Evolutionary conservation across 2,329 filamentous ascomycete species (phyloP).

Genomic region (Scedosporium boydii): DNA sequence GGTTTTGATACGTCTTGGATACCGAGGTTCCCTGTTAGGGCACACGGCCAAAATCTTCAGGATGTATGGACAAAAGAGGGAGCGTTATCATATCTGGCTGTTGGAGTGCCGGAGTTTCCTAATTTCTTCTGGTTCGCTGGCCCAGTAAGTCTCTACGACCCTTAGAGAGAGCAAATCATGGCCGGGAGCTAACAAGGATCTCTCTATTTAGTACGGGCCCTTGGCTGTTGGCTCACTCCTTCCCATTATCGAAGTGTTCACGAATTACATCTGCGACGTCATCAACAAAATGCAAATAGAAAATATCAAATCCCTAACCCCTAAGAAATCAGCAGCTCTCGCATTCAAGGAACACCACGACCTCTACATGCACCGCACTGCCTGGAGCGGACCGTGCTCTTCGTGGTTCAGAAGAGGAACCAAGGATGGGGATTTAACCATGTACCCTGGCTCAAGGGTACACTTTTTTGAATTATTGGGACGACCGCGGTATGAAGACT

Average conservation of each 20-base stretch:
- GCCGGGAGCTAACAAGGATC: no score
- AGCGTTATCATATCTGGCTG: conserved; percentile 8
- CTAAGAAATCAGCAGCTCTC: conserved; percentile 48
- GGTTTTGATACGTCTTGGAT: conserved; percentile 4
- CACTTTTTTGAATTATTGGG: conserved; percentile 49
- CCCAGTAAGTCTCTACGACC: not conserved
- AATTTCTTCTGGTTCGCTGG: conserved; percentile 7
- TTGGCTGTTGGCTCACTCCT: not conserved
- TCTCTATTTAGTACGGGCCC: not conserved
- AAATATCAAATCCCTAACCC: conserved; percentile 52
- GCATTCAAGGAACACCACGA: conserved; percentile 53
- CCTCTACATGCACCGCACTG: conserved; percentile 43
- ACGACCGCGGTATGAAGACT: conserved; percentile 47
- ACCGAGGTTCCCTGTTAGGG: not conserved
- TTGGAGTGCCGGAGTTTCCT: conserved; percentile 10
- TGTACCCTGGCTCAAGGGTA: conserved; percentile 60
- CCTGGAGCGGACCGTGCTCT: conserved; percentile 52
- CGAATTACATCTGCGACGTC: conserved; percentile 56
- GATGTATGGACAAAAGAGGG: not conserved
- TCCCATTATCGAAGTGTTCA: conserved; percentile 8
- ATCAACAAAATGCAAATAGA: conserved; percentile 58
- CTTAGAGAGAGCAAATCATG: no score
- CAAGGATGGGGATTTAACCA: conserved; percentile 50
- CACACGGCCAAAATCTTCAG: conserved; percentile 1
- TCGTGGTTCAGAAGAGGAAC: conserved; percentile 63